These are phyloP conservation scores for Taphrina deformans DNA, from an alignment of 1,139 yeast species.

Conservation along the genomic window DNA sequence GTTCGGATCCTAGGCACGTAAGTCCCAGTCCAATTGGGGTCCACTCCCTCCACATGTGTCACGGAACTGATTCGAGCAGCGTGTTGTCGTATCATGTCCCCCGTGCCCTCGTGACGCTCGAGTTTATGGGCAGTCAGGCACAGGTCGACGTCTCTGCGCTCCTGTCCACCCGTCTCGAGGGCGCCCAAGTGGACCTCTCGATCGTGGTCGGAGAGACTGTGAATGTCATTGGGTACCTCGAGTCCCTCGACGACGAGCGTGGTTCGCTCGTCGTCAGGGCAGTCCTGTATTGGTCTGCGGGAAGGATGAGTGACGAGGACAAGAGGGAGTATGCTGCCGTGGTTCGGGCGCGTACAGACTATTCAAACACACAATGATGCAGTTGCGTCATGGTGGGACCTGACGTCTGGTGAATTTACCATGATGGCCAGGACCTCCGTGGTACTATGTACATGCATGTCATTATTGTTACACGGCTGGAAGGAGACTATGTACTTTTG, in stretches of 20 bases:
- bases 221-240: slow-evolving; percentile 11
- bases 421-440: too few relatives aligned
- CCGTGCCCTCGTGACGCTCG: not conserved
- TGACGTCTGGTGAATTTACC: too few relatives aligned
- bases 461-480: not conserved
- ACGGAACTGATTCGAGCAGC: not conserved
- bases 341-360: not conserved
- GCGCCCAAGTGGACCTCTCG: not conserved
- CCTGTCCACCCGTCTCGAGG: not conserved
- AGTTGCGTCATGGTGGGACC: too few relatives aligned
- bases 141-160: slow-evolving; percentile 2
- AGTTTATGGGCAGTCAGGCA: not conserved
- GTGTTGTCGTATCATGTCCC: not conserved
- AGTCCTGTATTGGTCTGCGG: slow-evolving; percentile 11
- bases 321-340: not conserved
- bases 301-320: not conserved
- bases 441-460: not conserved
- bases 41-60: not conserved
- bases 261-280: not conserved
- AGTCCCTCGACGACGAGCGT: not conserved
- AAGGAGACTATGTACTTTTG: not conserved
- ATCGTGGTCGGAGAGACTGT: slow-evolving; percentile 9
- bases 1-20: slow-evolving; percentile 18
- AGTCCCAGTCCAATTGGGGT: too few relatives aligned
- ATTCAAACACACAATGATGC: not conserved